These are phyloP conservation scores for Achaetomiella virescens DNA, from an alignment of 495 filamentous ascomycete genomes.

Conservation along the genomic window DNA sequence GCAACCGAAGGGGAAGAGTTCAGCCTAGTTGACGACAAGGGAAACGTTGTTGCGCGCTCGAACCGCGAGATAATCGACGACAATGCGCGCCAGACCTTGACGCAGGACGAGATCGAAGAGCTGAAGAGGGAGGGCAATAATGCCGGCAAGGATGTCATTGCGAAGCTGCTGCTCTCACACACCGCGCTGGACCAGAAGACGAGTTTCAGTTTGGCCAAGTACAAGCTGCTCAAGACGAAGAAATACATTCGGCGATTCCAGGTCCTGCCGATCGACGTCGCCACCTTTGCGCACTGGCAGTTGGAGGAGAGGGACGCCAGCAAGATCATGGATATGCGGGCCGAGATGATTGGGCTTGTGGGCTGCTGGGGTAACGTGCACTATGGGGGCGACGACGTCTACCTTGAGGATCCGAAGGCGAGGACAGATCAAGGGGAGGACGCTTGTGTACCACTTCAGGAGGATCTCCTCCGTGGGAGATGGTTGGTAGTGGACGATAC, in stretches of 20 bases:
- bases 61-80: constrained; percentile 78
- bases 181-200: constrained; percentile 88
- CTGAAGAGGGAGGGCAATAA: constrained; percentile 72
- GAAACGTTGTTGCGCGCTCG: constrained; percentile 62
- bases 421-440: constrained; percentile 23
- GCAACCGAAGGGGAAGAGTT: constrained; percentile 32
- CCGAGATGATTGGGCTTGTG: constrained; percentile 71
- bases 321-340: constrained; percentile 81
- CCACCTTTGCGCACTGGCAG: constrained; percentile 63
- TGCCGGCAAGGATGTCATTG: constrained; percentile 81
- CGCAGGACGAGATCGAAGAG: constrained; percentile 81
- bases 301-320: constrained; percentile 67
- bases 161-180: constrained; percentile 79
- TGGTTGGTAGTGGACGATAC: constrained; percentile 92
- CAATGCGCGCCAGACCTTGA: constrained; percentile 71
- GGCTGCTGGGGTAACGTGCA: constrained; percentile 50
- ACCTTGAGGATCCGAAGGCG: constrained; percentile 25
- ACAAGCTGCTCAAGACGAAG: constrained; percentile 84
- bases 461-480: constrained; percentile 46
- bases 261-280: constrained; percentile 73
- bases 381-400: constrained; percentile 36
- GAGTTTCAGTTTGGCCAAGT: constrained; percentile 86
- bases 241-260: constrained; percentile 89
- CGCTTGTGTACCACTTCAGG: constrained; percentile 15
- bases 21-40: constrained; percentile 40